Conservation (phyloP, 108 stramenopile species). For the Mediolabrus comicus region DNA sequence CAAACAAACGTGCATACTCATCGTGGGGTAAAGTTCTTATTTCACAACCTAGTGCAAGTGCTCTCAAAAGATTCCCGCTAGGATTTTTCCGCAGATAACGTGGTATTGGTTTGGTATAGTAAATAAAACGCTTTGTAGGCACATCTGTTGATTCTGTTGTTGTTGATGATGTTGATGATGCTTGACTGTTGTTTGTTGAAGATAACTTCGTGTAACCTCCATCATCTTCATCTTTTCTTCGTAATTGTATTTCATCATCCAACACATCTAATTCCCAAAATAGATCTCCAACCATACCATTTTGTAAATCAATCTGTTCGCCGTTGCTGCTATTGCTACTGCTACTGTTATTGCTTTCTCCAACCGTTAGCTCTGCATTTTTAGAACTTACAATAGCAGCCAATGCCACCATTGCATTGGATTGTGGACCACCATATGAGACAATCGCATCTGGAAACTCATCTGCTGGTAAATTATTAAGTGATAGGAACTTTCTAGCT, state of each 20-base stretch:
- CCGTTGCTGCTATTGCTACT: not conserved
- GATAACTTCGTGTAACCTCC: not conserved
- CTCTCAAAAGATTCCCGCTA: constrained; percentile 83
- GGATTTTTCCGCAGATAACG: constrained; percentile 81
- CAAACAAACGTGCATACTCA: constrained; percentile 72
- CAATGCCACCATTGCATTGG: constrained; percentile 91
- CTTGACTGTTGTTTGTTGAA: not conserved
- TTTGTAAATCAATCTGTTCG: constrained; percentile 5
- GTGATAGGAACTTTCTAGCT: constrained; percentile 73
- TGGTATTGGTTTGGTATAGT: constrained; percentile 89
- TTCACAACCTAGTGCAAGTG: constrained; percentile 82
- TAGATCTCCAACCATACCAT: not conserved
- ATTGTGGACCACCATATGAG: constrained; percentile 91
- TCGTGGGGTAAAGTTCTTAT: constrained; percentile 67
- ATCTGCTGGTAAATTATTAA: constrained; percentile 52
- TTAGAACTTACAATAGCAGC: constrained; percentile 82
- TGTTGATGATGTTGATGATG: not conserved
- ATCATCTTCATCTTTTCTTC: constrained; percentile 10
- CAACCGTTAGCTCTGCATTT: constrained; percentile 38
- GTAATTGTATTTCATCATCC: constrained; percentile 21
- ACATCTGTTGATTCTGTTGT: not conserved
- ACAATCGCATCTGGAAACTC: constrained; percentile 78
- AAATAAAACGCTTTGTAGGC: constrained; percentile 68
- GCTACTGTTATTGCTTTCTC: not conserved
- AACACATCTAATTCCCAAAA: constrained; percentile 26